A percentile compares a stretch with the other conserved stretches of the same genome.
Conservation (phyloP, 148 eudicot species). For the Chenopodium formosanum region DNA sequence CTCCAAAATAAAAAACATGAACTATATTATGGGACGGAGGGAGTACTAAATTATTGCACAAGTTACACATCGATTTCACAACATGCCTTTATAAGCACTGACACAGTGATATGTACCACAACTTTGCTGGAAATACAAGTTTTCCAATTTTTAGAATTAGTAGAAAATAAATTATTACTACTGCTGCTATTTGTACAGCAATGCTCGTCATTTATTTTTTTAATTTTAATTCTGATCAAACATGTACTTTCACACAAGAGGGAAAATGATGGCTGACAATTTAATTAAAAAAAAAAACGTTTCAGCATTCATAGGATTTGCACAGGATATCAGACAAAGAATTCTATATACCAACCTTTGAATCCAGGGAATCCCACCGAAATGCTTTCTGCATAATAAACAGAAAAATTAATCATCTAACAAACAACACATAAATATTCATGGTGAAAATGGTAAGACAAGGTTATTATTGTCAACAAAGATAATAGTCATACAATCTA, state of each 20-base stretch:
- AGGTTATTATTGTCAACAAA: background rate
- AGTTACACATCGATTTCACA: too few relatives aligned
- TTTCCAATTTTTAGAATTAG: too few relatives aligned
- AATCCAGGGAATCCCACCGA: conserved; percentile 55
- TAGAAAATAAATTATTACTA: too few relatives aligned
- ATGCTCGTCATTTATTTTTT: too few relatives aligned
- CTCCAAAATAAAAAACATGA: too few relatives aligned
- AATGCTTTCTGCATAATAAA: conserved; percentile 76
- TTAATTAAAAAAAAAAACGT: background rate
- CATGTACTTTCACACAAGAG: background rate
- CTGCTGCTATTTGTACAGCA: too few relatives aligned
- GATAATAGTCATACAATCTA: background rate
- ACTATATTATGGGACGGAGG: too few relatives aligned
- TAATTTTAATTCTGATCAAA: background rate
- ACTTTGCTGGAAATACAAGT: too few relatives aligned
- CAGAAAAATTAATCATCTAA: background rate
- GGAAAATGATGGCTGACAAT: background rate
- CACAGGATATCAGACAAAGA: background rate
- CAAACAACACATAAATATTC: background rate
- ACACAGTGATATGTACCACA: too few relatives aligned
- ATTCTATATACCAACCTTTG: conserved; percentile 51
- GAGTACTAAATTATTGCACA: too few relatives aligned
- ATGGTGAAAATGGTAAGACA: background rate
- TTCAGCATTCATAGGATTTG: background rate
- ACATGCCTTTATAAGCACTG: too few relatives aligned